A percentile compares a stretch with the other conserved stretches of the same genome.
Conservation (phyloP, 2,329 filamentous ascomycete genomes). For the Xylaria digitata region DNA sequence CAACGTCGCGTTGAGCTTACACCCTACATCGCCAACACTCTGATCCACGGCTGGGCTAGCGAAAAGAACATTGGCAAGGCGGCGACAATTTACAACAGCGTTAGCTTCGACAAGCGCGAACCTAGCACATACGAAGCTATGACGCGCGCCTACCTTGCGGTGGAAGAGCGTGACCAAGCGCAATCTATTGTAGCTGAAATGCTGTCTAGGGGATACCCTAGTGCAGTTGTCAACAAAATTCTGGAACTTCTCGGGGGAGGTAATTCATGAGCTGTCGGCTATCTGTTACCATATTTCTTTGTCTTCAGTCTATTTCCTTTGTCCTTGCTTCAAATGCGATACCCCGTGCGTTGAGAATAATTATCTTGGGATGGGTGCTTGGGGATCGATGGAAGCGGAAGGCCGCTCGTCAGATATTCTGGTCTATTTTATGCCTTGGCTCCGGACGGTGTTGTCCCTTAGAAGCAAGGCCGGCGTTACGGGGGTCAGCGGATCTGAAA, state of each 20-base stretch:
- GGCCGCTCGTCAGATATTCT: conserved; percentile 24
- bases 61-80: conserved; percentile 84
- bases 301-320: conserved; percentile 45
- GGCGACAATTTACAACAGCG: conserved; percentile 80
- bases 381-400: conserved; percentile 47
- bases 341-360: conserved; percentile 49
- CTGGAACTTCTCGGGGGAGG: conserved; percentile 82
- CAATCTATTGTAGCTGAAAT: conserved; percentile 88
- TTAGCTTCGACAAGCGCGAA: conserved; percentile 83
- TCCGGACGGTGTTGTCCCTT: conserved; percentile 20
- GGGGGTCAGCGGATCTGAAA: conserved; percentile 35
- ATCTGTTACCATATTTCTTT: conserved; percentile 10
- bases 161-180: conserved; percentile 81
- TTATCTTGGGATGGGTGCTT: conserved; percentile 40
- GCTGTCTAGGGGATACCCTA: conserved; percentile 87
- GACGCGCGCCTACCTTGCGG: conserved; percentile 90
- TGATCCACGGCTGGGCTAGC: conserved; percentile 96
- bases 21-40: conserved; percentile 96
- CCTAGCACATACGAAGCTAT: conserved; percentile 99
- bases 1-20: conserved; percentile 82
- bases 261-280: conserved; percentile 40
- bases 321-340: conserved; percentile 50
- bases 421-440: conserved; percentile 20
- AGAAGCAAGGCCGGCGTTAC: conserved; percentile 43
- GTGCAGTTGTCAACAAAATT: conserved; percentile 92